Evolutionary conservation across 2,329 filamentous ascomycete genomes (phyloP).

Genomic region (Aureobasidium pullulans): DNA sequence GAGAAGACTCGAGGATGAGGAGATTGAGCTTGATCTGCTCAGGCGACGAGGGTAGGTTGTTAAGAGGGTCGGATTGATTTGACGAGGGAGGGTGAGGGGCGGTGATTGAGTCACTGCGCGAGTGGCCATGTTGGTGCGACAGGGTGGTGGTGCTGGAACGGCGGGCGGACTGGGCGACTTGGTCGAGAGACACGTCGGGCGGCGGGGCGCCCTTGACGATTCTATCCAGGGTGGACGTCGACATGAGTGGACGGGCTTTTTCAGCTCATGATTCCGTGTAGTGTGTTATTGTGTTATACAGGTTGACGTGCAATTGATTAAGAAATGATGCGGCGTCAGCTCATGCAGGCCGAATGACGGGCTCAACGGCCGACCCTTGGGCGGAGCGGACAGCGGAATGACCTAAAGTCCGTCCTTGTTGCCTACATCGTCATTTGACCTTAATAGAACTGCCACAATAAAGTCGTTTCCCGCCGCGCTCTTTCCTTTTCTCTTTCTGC

Average conservation of each 20-base stretch:
- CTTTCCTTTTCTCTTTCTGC: background rate
- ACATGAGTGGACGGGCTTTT: slow-evolving; percentile 3
- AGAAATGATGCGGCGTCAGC: background rate
- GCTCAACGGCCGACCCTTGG: background rate
- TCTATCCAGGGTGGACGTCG: slow-evolving; percentile 57
- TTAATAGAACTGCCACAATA: background rate
- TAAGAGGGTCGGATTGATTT: slow-evolving; percentile 59
- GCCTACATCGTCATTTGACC: slow-evolving; percentile 1
- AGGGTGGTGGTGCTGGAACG: slow-evolving; percentile 38
- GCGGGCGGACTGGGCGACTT: slow-evolving; percentile 32
- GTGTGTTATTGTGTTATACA: background rate
- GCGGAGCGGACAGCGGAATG: background rate
- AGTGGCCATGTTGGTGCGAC: slow-evolving; percentile 25
- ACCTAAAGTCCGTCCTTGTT: background rate
- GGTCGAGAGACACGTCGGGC: slow-evolving; percentile 45
- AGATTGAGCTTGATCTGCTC: slow-evolving; percentile 98
- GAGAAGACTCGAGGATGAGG: slow-evolving; percentile 87
- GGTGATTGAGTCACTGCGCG: slow-evolving; percentile 23
- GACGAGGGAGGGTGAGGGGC: slow-evolving; percentile 28
- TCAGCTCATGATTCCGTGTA: slow-evolving; percentile 7
- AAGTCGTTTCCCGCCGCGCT: slow-evolving; percentile 1
- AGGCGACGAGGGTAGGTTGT: slow-evolving; percentile 77
- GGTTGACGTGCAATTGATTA: background rate
- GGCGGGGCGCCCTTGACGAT: slow-evolving; percentile 84
- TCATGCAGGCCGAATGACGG: background rate